Evolutionary conservation across 148 eudicot genomes (phyloP).

Genomic region (Persicaria tinctoria): DNA sequence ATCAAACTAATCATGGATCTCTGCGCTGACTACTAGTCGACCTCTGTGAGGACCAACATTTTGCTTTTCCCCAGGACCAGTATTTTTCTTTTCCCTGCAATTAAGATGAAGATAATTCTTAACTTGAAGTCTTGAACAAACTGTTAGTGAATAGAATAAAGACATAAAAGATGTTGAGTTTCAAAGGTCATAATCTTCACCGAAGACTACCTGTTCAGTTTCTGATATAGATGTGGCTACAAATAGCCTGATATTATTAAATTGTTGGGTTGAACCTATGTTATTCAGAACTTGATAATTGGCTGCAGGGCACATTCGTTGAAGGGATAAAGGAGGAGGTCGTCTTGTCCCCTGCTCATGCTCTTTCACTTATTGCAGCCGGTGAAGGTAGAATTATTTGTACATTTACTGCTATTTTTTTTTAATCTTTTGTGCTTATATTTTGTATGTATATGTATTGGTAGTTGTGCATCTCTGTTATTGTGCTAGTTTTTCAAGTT

Average conservation of each 20-base stretch:
- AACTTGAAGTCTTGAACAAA: background rate
- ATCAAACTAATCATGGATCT: background rate
- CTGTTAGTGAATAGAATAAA: background rate
- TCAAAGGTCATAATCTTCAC: background rate
- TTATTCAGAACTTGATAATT: slow-evolving; percentile 13
- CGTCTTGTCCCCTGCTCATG: slow-evolving; percentile 96
- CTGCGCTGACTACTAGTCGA: background rate
- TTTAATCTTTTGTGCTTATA: background rate
- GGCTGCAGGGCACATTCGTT: slow-evolving; percentile 76
- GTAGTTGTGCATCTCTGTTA: background rate
- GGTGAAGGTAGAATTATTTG: slow-evolving; percentile 72
- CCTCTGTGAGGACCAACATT: background rate
- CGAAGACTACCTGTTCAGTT: background rate
- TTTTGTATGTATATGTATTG: background rate
- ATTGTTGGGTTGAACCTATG: background rate
- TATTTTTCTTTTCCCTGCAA: background rate
- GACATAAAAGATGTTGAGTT: background rate
- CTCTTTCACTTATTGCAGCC: slow-evolving; percentile 95
- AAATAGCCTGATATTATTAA: background rate
- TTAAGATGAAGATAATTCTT: background rate
- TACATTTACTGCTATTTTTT: background rate
- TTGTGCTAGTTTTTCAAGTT: slow-evolving; percentile 4
- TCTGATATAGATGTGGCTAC: background rate
- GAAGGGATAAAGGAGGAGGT: slow-evolving; percentile 99
- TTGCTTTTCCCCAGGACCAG: background rate